A percentile compares a stretch with the other conserved stretches of the same genome.
phyloP scores from a whole-genome alignment of 805 yeast genomes.

The Limtongia smithiae region DNA sequence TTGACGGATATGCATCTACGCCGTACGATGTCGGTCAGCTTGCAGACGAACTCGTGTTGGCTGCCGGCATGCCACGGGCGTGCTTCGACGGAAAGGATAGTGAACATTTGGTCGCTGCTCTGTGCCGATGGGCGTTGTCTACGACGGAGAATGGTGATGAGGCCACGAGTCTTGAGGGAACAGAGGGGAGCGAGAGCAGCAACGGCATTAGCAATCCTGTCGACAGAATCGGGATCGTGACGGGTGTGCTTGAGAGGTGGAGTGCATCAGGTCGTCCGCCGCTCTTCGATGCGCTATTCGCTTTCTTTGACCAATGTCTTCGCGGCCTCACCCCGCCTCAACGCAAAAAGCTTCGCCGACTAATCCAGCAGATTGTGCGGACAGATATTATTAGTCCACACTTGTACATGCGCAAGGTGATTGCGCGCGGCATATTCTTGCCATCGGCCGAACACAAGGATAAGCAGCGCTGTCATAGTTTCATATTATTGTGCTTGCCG shows the following conservation, averaged over 20 bases:
- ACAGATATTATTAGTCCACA: constrained; percentile 53
- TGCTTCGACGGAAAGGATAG: constrained; percentile 22
- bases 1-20: constrained; percentile 16
- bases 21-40: constrained; percentile 18
- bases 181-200: background rate
- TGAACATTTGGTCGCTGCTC: constrained; percentile 15
- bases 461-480: constrained; percentile 40
- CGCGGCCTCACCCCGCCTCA: constrained; percentile 36
- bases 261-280: no score
- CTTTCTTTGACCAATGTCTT: constrained; percentile 28
- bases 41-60: constrained; percentile 26
- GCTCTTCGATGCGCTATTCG: constrained; percentile 31
- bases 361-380: constrained; percentile 47
- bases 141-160: background rate
- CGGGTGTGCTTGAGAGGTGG: constrained; percentile 26
- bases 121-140: constrained; percentile 34
- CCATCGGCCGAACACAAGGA: constrained; percentile 8
- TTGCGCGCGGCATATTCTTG: constrained; percentile 81
- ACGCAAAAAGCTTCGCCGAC: constrained; percentile 33
- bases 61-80: constrained; percentile 28
- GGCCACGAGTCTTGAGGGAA: background rate
- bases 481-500: constrained; percentile 45
- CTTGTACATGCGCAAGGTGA: constrained; percentile 71
- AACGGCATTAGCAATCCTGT: constrained; percentile 17
- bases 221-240: constrained; percentile 30